Percentiles rank a stretch among this genome's conserved stretches.
Evolutionary conservation across 1,139 yeast species (phyloP).

Genomic region (Saccharomyces hybrid): DNA sequence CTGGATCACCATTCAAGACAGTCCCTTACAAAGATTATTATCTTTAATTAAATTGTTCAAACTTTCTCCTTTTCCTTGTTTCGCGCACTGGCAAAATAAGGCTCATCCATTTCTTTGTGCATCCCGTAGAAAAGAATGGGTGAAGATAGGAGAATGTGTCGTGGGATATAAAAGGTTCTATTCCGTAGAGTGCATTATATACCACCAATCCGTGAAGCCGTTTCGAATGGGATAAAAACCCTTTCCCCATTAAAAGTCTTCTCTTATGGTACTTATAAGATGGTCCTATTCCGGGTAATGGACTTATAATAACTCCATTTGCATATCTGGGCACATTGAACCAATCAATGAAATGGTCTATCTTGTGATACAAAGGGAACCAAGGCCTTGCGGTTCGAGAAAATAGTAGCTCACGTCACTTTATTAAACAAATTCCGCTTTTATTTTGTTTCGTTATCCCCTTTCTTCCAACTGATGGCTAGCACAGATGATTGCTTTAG

Average conservation of each 20-base stretch:
- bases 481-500: slow-evolving; percentile 21
- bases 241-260: background rate
- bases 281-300: background rate
- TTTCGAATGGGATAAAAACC: background rate
- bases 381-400: background rate
- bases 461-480: slow-evolving; percentile 6
- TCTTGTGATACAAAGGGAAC: background rate
- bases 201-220: background rate
- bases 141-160: no score
- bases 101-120: no score
- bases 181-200: no score
- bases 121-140: no score
- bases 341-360: background rate
- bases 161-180: no score
- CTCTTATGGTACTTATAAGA: background rate
- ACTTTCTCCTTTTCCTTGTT: no score
- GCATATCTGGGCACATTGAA: background rate
- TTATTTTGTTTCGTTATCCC: background rate
- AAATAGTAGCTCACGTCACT: background rate
- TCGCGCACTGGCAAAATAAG: no score
- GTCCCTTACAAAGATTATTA: no score
- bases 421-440: background rate
- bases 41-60: no score
- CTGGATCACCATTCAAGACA: no score
- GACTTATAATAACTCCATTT: background rate